Percentiles rank a stretch among this genome's conserved stretches.
Conservation (phyloP, 2,329 filamentous ascomycete species). For the Colletotrichum cuscutae region DNA sequence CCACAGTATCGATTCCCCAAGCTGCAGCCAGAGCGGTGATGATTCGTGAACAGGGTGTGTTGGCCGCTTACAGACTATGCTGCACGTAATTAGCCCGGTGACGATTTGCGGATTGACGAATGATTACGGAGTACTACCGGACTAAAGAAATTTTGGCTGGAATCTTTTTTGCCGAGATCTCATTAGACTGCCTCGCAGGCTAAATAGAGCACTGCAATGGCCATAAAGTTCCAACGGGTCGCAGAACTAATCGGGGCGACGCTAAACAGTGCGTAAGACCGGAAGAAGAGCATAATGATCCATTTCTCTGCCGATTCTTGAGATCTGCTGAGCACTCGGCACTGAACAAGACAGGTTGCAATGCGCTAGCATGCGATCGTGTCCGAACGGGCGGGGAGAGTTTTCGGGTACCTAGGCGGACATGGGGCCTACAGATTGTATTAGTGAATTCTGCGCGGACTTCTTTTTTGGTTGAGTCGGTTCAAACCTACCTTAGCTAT, state of each 20-base stretch:
- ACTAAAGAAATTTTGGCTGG: not conserved
- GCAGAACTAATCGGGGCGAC: no score
- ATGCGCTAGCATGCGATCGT: not conserved
- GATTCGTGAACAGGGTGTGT: not conserved
- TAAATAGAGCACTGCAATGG: not conserved
- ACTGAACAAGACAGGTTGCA: not conserved
- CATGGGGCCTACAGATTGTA: not conserved
- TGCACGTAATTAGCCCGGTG: no score
- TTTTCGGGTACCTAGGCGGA: not conserved
- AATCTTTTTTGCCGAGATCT: not conserved
- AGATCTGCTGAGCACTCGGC: not conserved
- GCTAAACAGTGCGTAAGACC: not conserved
- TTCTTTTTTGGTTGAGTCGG: constrained; percentile 12
- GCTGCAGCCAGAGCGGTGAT: not conserved
- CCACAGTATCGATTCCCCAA: not conserved
- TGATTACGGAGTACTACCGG: not conserved
- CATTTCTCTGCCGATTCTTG: not conserved
- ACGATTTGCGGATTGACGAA: constrained; percentile 6
- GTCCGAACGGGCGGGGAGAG: not conserved
- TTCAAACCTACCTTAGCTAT: constrained; percentile 18
- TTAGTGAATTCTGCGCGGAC: not conserved
- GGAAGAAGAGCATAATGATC: not conserved
- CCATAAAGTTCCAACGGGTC: not conserved
- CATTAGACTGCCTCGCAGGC: not conserved
- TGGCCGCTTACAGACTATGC: not conserved